Percentiles rank a stretch among this genome's conserved stretches.
These are phyloP conservation scores for Metschnikowia henanensis DNA, from an alignment of 805 yeast species.

Conservation along the genomic window DNA sequence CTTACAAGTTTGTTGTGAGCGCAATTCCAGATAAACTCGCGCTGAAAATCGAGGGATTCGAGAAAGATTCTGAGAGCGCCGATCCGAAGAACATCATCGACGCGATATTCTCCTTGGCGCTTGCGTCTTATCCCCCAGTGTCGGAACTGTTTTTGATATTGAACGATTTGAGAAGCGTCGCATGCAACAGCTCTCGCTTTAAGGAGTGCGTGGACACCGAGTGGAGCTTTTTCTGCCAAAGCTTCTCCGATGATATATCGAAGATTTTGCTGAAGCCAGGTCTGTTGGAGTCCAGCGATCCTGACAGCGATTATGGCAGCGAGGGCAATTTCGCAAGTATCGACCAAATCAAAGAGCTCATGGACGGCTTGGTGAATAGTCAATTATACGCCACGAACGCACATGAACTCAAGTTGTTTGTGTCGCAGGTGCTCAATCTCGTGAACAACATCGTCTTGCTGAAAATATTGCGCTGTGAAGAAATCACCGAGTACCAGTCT, in stretches of 20 bases:
- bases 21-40: slow-evolving; percentile 24
- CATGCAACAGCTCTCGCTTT: slow-evolving; percentile 16
- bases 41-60: slow-evolving; percentile 24
- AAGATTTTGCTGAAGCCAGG: slow-evolving; percentile 17
- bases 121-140: slow-evolving; percentile 32
- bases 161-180: slow-evolving; percentile 35
- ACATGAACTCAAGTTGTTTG: slow-evolving; percentile 26
- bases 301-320: slow-evolving; percentile 9
- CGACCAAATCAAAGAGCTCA: slow-evolving; percentile 18
- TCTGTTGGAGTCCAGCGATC: slow-evolving; percentile 15
- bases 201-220: slow-evolving; percentile 16
- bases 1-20: slow-evolving; percentile 4
- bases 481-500: slow-evolving; percentile 38
- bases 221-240: slow-evolving; percentile 23
- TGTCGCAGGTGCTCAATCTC: slow-evolving; percentile 28
- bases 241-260: slow-evolving; percentile 21
- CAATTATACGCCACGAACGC: slow-evolving; percentile 28
- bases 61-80: slow-evolving; percentile 19
- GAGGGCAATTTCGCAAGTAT: slow-evolving; percentile 16
- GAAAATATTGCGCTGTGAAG: slow-evolving; percentile 25
- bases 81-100: slow-evolving; percentile 23
- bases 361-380: slow-evolving; percentile 18
- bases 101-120: slow-evolving; percentile 32
- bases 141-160: slow-evolving; percentile 33
- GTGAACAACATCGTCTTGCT: slow-evolving; percentile 29